phyloP scores from a whole-genome alignment of 1,284 basidiomycete species.

The Exobasidium rhododendri region DNA sequence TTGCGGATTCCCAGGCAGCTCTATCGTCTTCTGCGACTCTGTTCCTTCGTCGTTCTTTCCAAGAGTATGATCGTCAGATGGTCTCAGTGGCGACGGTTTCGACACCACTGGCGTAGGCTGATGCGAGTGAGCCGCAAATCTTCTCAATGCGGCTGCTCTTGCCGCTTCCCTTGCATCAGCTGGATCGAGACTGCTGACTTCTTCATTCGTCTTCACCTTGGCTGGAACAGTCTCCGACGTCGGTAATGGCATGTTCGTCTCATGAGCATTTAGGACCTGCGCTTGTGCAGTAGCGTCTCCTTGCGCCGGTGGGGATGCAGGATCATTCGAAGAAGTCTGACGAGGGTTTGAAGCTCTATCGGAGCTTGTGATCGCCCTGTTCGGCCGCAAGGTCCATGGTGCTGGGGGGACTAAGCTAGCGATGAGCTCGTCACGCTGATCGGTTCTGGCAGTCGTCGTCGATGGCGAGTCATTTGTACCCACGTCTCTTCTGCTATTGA shows the following conservation, averaged over 20 bases:
- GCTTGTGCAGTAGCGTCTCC: background rate
- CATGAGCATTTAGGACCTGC: no score
- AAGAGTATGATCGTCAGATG: background rate
- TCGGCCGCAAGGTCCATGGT: conserved; percentile 24
- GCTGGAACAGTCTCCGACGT: no score
- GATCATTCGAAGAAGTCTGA: conserved; percentile 16
- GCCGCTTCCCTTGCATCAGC: conserved; percentile 25
- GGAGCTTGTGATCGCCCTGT: background rate
- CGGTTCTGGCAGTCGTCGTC: conserved; percentile 14
- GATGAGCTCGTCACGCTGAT: background rate
- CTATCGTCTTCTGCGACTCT: conserved; percentile 20
- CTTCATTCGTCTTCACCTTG: conserved; percentile 6
- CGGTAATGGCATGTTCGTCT: no score
- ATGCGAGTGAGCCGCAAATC: background rate
- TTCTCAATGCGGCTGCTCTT: conserved; percentile 12
- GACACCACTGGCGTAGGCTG: background rate
- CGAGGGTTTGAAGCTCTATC: background rate
- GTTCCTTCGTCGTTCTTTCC: background rate
- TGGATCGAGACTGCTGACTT: conserved; percentile 7
- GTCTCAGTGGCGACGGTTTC: background rate
- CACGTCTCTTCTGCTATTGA: no score
- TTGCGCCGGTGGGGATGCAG: no score
- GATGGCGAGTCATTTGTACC: no score
- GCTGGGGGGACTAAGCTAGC: conserved; percentile 29
- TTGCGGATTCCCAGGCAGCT: conserved; percentile 22